Base-by-base conservation (phyloP, 1,284 basidiomycete genomes). In the Microbotryum lychnidis-dioicae region DNA sequence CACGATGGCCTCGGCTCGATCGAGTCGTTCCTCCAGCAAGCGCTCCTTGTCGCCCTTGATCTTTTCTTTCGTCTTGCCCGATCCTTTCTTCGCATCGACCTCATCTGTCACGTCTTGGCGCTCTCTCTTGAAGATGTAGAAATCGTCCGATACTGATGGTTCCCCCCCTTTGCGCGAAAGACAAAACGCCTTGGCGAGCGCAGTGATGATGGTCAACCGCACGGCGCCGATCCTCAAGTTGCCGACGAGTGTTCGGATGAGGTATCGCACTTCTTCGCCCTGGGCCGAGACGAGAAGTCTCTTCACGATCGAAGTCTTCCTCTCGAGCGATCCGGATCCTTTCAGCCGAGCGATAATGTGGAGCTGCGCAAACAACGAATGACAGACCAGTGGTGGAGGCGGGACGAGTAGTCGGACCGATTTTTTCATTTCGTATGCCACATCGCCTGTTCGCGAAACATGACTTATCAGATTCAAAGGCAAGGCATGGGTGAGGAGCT, bases 201-300 rank as follows among this genome's bases (percentile, higher is more conserved):
- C 87, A 20, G 85, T 85, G 23, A 92, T 79, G 50, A 96, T 83
- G 4, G 91, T 88, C 29, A 87, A 84, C 61, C 88, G 80, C 44
- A 94, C 90, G 2, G 91, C 92, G 10, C 90, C 90, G 31, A 77
- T 77, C 5, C 91, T 83, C 48, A 96, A 78, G 75, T 94, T 89
- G 67, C 85, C 84, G 46, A 83, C 83, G 44, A 96, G 79, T 4
- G 85, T 91, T 48, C 92, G 82, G 37, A 88, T 87, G 21, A 96
- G 78, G 70, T 85, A 97, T 33, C 91, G 82, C 23, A 83, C 81
- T 76, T 97, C 91, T 73, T 96, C 92, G 14, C 91, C 92, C 60
- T 82, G 83, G 1, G 89, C 86, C 8, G 89, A 82, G 3, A 96
- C 83, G 29, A 96, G 81, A 45, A 96, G 80, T 71, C 84, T 86